phyloP scores from a whole-genome alignment of 257 asterid genomes.

The Verbascum thapsus region DNA sequence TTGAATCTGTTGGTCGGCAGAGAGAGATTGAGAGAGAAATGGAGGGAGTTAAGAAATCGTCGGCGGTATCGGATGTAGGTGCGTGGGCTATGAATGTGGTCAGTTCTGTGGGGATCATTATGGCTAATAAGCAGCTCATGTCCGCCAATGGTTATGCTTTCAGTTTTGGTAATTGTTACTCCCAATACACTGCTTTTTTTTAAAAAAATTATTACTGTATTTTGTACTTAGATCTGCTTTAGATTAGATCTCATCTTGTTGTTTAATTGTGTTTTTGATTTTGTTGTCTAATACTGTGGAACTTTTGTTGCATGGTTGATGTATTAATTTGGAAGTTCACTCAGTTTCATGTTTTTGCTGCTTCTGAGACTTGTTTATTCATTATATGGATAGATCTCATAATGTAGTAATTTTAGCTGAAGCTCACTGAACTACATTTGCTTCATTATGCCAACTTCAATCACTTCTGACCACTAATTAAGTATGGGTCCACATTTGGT shows the following conservation, averaged over 20 bases:
- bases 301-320: constrained; percentile 19
- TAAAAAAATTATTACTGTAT: no score
- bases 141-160: constrained; percentile 75
- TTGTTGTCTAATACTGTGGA: not conserved
- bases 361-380: no score
- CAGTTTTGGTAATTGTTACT: constrained; percentile 56
- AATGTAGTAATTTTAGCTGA: no score
- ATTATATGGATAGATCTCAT: no score
- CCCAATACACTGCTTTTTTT: no score
- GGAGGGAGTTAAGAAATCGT: constrained; percentile 76
- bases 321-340: not conserved
- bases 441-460: constrained; percentile 16
- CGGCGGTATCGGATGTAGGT: constrained; percentile 81
- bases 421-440: constrained; percentile 7
- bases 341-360: constrained; percentile 10
- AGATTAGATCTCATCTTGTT: constrained; percentile 16
- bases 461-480: not conserved
- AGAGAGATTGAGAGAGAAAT: constrained; percentile 33
- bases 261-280: constrained; percentile 11
- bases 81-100: constrained; percentile 98
- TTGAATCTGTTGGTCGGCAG: no score
- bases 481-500: not conserved
- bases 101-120: constrained; percentile 93
- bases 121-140: constrained; percentile 98
- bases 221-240: not conserved